These are phyloP conservation scores for Themeda triandra DNA, from an alignment of 176 grass and related monocot species.

Conservation along the genomic window DNA sequence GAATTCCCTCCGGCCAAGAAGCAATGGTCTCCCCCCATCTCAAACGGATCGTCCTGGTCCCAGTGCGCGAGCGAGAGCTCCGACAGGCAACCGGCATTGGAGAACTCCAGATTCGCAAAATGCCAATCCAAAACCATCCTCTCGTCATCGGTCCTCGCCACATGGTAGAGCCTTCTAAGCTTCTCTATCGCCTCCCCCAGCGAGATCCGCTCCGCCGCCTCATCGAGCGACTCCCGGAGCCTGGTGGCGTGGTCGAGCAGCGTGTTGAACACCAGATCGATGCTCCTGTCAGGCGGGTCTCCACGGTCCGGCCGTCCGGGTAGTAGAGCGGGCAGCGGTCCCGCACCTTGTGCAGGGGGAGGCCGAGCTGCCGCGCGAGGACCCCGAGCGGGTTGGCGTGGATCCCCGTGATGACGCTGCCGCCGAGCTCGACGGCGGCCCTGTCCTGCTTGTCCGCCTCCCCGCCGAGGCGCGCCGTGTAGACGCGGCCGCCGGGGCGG, in stretches of 20 bases:
- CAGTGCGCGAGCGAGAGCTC: constrained; percentile 82
- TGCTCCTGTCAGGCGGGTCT: constrained; percentile 39
- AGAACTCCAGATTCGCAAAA: constrained; percentile 89
- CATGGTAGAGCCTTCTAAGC: constrained; percentile 68
- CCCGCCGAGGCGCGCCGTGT: constrained; percentile 47
- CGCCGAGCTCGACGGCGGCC: constrained; percentile 77
- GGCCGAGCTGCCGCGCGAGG: constrained; percentile 75
- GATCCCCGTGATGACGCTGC: constrained; percentile 92
- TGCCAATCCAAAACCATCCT: constrained; percentile 86
- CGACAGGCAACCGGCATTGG: constrained; percentile 75
- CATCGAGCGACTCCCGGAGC: constrained; percentile 58
- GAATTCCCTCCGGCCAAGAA: constrained; percentile 86
- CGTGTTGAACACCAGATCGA: constrained; percentile 78
- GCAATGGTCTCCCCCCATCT: constrained; percentile 97
- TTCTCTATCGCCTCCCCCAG: constrained; percentile 68
- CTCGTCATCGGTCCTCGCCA: constrained; percentile 52
- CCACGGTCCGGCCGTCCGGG: constrained; percentile 56
- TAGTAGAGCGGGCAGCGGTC: constrained; percentile 77
- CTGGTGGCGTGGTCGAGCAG: constrained; percentile 66
- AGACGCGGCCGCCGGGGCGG: constrained; percentile 85
- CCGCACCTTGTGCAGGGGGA: constrained; percentile 85
- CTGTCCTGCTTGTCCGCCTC: too few relatives aligned
- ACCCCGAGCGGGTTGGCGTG: constrained; percentile 94
- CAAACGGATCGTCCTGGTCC: constrained; percentile 92
- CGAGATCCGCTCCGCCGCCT: constrained; percentile 63